phyloP scores from a whole-genome alignment of 176 grass and related monocot species.

The Phragmites australis region DNA sequence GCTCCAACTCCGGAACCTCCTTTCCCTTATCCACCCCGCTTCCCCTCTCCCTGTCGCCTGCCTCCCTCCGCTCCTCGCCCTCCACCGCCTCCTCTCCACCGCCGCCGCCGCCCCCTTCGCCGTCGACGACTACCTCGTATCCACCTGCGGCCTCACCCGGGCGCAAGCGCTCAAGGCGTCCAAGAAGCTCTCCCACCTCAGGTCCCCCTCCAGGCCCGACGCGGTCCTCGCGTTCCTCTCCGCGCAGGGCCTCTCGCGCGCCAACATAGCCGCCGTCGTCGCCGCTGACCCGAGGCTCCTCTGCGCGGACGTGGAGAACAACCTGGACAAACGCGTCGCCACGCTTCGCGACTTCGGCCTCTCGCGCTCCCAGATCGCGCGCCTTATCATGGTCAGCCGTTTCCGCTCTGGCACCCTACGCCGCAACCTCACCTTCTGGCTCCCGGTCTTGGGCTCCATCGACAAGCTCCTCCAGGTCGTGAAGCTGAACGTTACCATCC shows the following conservation, averaged over 20 bases:
- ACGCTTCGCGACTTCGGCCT: slow-evolving; percentile 25
- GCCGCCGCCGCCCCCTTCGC: background rate
- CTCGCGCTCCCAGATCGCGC: slow-evolving; percentile 19
- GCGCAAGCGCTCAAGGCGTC: slow-evolving; percentile 11
- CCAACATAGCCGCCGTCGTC: background rate
- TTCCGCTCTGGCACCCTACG: background rate
- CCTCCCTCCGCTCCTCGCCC: background rate
- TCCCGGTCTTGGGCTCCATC: slow-evolving; percentile 31
- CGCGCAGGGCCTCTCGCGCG: slow-evolving; percentile 1
- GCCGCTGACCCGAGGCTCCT: slow-evolving; percentile 14
- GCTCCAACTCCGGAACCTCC: background rate
- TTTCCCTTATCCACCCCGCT: background rate
- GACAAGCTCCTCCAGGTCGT: background rate
- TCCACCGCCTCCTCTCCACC: slow-evolving; percentile 21
- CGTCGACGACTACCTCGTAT: slow-evolving; percentile 38
- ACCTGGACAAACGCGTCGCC: background rate
- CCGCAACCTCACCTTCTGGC: slow-evolving; percentile 24
- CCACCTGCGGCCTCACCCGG: slow-evolving; percentile 33
- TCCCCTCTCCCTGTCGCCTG: too few relatives aligned
- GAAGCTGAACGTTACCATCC: background rate
- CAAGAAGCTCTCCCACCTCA: slow-evolving; percentile 17
- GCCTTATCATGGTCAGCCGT: background rate
- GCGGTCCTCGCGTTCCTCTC: slow-evolving; percentile 39
- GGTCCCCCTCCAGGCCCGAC: slow-evolving; percentile 19
- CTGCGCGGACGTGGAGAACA: slow-evolving; percentile 22